phyloP scores from a whole-genome alignment of 805 yeast species.

The Lipomyces oligophaga region DNA sequence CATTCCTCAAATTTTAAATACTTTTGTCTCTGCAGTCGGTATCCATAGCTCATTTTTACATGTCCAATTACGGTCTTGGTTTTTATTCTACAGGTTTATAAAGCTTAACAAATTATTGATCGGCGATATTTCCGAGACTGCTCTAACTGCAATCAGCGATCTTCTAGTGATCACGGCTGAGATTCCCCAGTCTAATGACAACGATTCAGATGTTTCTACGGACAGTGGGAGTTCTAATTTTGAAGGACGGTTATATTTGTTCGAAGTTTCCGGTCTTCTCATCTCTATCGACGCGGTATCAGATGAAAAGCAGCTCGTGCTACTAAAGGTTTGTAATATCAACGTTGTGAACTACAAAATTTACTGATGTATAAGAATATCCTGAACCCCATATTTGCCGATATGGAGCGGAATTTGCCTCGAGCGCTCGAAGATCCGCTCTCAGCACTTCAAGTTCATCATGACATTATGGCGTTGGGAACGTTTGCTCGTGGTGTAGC shows the following conservation, averaged over 20 bases:
- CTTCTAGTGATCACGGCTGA: constrained; percentile 62
- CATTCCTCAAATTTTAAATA: constrained; percentile 61
- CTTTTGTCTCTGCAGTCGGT: constrained; percentile 78
- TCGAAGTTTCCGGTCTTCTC: constrained; percentile 80
- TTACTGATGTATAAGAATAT: constrained; percentile 51
- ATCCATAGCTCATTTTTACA: constrained; percentile 68
- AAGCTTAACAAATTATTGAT: constrained; percentile 68
- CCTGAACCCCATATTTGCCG: constrained; percentile 69
- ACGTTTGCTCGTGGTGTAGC: constrained; percentile 86
- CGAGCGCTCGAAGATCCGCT: constrained; percentile 42
- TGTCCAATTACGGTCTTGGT: constrained; percentile 87
- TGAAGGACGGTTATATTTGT: constrained; percentile 74
- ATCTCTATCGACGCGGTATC: constrained; percentile 46
- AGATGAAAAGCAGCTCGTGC: constrained; percentile 40
- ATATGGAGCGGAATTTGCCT: constrained; percentile 61
- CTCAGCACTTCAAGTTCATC: constrained; percentile 72
- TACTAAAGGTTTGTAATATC: constrained; percentile 38
- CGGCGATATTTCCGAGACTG: constrained; percentile 52
- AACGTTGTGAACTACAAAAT: background rate
- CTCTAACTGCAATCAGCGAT: constrained; percentile 56
- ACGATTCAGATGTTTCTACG: constrained; percentile 48
- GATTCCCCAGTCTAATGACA: constrained; percentile 37
- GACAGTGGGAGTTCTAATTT: constrained; percentile 54
- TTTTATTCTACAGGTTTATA: constrained; percentile 75
- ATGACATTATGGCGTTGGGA: constrained; percentile 81